Evolutionary conservation across 257 asterid species (phyloP), one percentile per base, ranked within the genome.

Genomic region (Plantago ovata): DNA sequence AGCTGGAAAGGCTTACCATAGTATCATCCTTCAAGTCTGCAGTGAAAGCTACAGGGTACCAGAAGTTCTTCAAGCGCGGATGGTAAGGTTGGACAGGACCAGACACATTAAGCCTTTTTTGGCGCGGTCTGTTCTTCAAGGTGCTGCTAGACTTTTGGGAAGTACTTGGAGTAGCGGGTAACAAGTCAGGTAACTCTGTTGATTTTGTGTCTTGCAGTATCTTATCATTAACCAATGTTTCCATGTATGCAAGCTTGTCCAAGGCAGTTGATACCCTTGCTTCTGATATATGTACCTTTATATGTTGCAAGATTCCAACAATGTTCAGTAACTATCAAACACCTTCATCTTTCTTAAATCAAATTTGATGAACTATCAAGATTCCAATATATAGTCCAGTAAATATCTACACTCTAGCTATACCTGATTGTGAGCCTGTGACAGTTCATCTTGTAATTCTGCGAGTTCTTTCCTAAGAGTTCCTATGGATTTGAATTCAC

Each of bases 41-140:
- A 55, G 98, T 77, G 75, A 92, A 92, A 55, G 96, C 95, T 39
- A 92, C 88, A 3, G 98, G 98, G 49, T 88, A 92, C 98, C 98
- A 92, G 40, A 92, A 92, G 69, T 92, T 89, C 80, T 82, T 88
- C 80, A 92, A 55, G 45, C 60, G 52, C 42, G 76, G 62, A 48
- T 73, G 65, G 73, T 92, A 92, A 45, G 94, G 81, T 67, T 80
- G 86, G 54, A 88, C 83, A 2, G 96, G 95, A 60, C 98, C 98
- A 9, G 98, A 88, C 59, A 92, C 94, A 14, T 88, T 67, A 46
- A 92, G 77, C 67, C 67, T 79, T 66, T 73, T 83, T 58, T 69
- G 72, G 4, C 71, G 64, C 65, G 54, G 72, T 60, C 77, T 77
- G 52, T 52, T 60, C 58, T 76, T 76, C 18, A 50, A 66, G 14